Evolutionary conservation across 495 filamentous ascomycete genomes (phyloP).

Genomic region (Cenococcum geophilum): DNA sequence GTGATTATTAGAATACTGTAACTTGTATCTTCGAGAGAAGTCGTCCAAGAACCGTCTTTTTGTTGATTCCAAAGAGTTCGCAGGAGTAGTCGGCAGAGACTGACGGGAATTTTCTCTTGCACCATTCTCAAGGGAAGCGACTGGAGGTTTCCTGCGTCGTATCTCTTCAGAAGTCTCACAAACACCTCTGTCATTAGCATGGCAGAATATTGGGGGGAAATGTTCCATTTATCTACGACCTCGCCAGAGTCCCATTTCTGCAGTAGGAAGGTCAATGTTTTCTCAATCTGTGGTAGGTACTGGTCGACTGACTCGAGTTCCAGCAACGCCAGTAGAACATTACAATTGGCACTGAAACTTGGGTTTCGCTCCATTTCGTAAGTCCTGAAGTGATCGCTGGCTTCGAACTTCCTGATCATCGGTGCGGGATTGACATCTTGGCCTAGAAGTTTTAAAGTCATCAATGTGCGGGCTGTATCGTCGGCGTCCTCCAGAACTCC

Average conservation of each 20-base stretch:
- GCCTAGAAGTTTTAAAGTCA: neutral
- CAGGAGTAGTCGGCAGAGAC: conserved; percentile 13
- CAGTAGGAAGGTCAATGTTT: conserved; percentile 9
- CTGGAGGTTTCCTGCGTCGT: conserved; percentile 16
- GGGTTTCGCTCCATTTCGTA: conserved; percentile 8
- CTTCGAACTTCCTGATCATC: neutral
- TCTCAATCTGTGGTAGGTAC: neutral
- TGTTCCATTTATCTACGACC: conserved; percentile 25
- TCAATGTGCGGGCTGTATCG: conserved; percentile 1
- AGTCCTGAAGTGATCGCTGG: neutral
- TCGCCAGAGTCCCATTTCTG: conserved; percentile 16
- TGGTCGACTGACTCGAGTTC: neutral
- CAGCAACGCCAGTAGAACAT: neutral
- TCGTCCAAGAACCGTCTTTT: conserved; percentile 23
- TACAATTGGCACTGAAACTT: conserved; percentile 18
- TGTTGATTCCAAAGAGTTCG: conserved; percentile 19
- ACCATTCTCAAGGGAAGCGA: conserved; percentile 9
- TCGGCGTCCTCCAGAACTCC: neutral
- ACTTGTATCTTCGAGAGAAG: conserved; percentile 19
- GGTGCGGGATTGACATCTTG: too few species aligned
- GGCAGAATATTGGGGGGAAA: conserved; percentile 20
- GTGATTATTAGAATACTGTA: conserved; percentile 24
- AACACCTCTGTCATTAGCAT: conserved; percentile 21
- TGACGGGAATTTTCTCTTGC: conserved; percentile 11
- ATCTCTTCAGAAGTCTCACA: conserved; percentile 13